Percentiles rank a stretch among this genome's conserved stretches.
phyloP scores from a whole-genome alignment of 1,284 basidiomycete genomes.

The Malassezia obtusa region DNA sequence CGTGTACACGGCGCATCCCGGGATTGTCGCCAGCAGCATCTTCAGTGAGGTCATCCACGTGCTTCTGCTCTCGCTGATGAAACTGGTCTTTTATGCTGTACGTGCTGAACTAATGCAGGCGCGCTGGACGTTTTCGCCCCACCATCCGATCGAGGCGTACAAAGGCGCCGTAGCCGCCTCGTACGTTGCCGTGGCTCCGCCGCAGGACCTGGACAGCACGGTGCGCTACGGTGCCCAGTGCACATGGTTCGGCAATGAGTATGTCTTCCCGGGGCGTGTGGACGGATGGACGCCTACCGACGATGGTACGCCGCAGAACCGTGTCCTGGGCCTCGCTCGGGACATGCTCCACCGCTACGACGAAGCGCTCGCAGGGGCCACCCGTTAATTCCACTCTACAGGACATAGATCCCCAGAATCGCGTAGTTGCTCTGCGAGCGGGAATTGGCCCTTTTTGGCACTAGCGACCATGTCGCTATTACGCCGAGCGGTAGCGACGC shows the following conservation, averaged over 20 bases:
- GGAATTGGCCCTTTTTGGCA: background rate
- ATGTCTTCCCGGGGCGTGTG: conserved; percentile 31
- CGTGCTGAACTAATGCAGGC: conserved; percentile 14
- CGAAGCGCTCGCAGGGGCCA: background rate
- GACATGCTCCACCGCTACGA: conserved; percentile 17
- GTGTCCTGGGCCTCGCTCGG: conserved; percentile 8
- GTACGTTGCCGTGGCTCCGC: conserved; percentile 34
- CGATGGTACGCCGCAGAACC: conserved; percentile 3
- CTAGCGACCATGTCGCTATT: background rate
- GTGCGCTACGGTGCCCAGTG: conserved; percentile 38
- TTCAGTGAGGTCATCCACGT: conserved; percentile 39
- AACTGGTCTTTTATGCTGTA: conserved; percentile 37
- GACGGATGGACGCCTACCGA: conserved; percentile 31
- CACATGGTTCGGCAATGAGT: conserved; percentile 37
- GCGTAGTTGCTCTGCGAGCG: background rate
- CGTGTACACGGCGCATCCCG: conserved; percentile 42
- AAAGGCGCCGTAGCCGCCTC: conserved; percentile 43
- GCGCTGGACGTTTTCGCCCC: conserved; percentile 40
- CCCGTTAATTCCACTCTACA: background rate
- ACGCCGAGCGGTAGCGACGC: background rate
- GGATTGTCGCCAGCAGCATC: conserved; percentile 47
- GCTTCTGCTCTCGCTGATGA: conserved; percentile 30
- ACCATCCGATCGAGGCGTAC: conserved; percentile 43
- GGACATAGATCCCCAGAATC: conserved; percentile 3
- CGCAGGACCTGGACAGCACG: conserved; percentile 22